Evolutionary conservation across 176 grass and related monocot species (phyloP).

Genomic region (Juncus effusus): DNA sequence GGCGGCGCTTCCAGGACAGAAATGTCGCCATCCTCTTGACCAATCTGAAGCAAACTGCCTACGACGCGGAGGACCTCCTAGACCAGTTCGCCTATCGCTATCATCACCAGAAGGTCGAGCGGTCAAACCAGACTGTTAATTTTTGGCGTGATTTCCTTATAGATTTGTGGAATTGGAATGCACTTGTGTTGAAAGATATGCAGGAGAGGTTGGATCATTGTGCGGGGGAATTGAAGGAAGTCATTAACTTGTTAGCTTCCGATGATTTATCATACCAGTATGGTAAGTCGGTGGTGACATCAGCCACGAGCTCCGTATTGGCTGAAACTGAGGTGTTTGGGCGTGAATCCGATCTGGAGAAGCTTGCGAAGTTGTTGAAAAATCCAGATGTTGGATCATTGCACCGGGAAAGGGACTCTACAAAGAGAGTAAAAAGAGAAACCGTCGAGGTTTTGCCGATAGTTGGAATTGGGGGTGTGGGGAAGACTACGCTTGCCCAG

Average conservation of each 20-base stretch:
- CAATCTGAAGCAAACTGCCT: neutral
- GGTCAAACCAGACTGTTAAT: neutral
- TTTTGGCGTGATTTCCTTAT: neutral
- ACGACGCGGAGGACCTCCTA: slow-evolving; percentile 3
- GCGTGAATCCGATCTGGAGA: neutral
- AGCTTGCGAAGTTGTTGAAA: neutral
- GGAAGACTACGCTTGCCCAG: slow-evolving; percentile 27
- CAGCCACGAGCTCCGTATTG: neutral
- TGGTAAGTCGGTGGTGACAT: neutral
- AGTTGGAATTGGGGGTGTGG: slow-evolving; percentile 40
- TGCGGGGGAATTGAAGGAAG: neutral
- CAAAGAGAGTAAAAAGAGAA: neutral
- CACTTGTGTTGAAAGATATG: neutral
- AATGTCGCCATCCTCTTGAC: neutral
- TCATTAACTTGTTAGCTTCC: neutral
- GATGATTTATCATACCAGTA: no score
- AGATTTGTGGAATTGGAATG: no score
- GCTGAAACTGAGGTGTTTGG: neutral
- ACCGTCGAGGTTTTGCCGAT: slow-evolving; percentile 29
- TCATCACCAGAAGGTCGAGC: neutral
- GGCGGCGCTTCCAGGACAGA: neutral
- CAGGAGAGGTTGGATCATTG: neutral
- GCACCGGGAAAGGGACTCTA: neutral
- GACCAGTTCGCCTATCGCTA: neutral
- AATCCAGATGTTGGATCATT: neutral